Percentiles rank a stretch among this genome's conserved stretches.
Conservation (phyloP, 352 stramenopile genomes). For the Phytophthora tentaculata region DNA sequence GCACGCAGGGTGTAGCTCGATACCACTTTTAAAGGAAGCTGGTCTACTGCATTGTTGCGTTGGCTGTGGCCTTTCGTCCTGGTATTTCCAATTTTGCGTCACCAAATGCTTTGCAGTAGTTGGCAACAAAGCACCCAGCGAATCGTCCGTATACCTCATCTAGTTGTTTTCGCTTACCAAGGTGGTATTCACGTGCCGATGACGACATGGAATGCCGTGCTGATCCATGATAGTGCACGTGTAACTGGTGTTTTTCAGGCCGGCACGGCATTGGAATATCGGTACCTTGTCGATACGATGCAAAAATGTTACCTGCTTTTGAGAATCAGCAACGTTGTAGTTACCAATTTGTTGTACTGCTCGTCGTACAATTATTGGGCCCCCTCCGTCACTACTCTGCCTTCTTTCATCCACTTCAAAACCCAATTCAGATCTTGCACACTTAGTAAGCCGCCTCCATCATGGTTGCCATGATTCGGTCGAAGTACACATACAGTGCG, state of each 20-base stretch:
- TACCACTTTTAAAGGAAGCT: too few relatives aligned
- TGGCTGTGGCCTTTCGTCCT: background rate
- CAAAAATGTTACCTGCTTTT: background rate
- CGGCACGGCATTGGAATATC: background rate
- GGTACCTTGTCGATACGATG: background rate
- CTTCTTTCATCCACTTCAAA: background rate
- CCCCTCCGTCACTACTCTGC: background rate
- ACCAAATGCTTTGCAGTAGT: background rate
- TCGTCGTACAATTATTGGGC: background rate
- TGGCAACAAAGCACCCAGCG: background rate
- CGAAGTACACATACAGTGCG: background rate
- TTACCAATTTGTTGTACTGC: background rate
- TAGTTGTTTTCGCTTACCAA: background rate
- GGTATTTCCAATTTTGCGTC: background rate
- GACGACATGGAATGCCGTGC: background rate
- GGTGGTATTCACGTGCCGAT: background rate
- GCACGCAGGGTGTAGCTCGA: too few relatives aligned
- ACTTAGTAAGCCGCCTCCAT: background rate
- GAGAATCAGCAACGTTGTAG: background rate
- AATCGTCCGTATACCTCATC: background rate
- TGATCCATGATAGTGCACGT: background rate
- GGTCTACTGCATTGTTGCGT: too few relatives aligned
- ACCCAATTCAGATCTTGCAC: background rate
- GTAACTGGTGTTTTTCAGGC: background rate
- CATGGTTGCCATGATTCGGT: background rate